Base-by-base conservation (phyloP, 768 basidiomycete genomes). In the Pleurotus pulmonarius region DNA sequence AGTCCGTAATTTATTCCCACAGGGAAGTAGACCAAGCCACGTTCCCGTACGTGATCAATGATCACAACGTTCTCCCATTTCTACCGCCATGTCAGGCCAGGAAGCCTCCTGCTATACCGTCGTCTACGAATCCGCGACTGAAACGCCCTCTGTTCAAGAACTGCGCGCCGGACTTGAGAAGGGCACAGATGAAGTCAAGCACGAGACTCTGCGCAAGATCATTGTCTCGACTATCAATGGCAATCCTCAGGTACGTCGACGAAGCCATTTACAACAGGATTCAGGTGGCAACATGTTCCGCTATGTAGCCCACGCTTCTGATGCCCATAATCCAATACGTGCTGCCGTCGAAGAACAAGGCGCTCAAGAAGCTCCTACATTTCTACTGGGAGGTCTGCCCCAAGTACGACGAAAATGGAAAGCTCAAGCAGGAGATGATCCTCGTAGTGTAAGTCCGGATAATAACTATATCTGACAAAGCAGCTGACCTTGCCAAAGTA, bases 401-500 rank as follows among this genome's bases (percentile, higher is more conserved):
- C 7, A 98, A 98, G 71, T 88, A 95, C 60, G 96, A 98, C 64
- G 96, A 98, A 65, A 87, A 84, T 61, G 96, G 96, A 49, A 98
- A 98, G 75, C 74, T 98, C 62, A 98, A 96, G 81, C 97, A 98
- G 74, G 96, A 99, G 77, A 98, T 98, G 96, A 98, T 98, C 67
- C 83, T 98, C 52, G 96, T 98, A 29, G 94, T 95, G 93, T 95
- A 70, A 69, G 92, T 84, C 15, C 8, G 7, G 11, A 34, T 34
- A 8, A 1, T 9, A 3, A 34, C 11, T 4, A 34, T 34, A 1
- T 11, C 11, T 11, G 11, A 34, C 9, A 11, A 34, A 34, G 9
- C 3, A 8, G 29, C 29, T 34, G 29, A 34, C 61, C 18, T 54
- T 25, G 46, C 48, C 60, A 37, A 64, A 95, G 94, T 61, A 98